Base-by-base conservation (phyloP, 164 flowering plant species). In the Nymphaea thermarum region DNA sequence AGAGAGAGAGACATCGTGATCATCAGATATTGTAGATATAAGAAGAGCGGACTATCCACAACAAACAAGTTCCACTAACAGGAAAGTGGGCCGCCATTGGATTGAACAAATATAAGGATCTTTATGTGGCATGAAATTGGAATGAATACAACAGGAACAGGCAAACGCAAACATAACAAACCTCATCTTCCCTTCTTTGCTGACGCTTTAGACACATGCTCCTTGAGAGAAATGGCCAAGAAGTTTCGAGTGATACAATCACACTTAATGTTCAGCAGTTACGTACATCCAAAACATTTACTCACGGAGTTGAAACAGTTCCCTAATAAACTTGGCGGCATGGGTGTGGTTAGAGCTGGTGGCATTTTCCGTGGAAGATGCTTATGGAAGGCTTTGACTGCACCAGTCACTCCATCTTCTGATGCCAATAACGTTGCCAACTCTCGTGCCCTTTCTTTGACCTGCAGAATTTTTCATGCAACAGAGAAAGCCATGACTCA, bases 351-450 rank as follows among this genome's bases (percentile, higher is more conserved):
- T 15, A 72, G 79, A 3, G 76, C 65, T 59, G 63, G 65, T 5
- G 78, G 63, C 71, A 75, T 86, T 64, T 74, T 77, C 8, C 71
- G 73, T 43, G 99, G 96, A 74, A 87, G 88, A 43, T 94, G 99
- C 72, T 88, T 89, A 43, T 86, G 79, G 72, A 94, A 94, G n/a
- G 97, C 99, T 77, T 79, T 90, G 51, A 94, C 99, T 6, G 97
- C 96, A 77, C 99, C 99, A 6, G 84, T 65, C 51, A 87, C 97
- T 25, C 99, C 99, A 78, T 94, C 99, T 81, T 94, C 99, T 16
- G 86, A 76, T 75, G 90, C 86, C 96, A 90, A 91, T 16, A 86
- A 91, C 71, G 82, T 80, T 10, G 99, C 89, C 63, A 94, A 83
- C 62, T 86, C 87, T 67, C 87, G 73, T 2, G 97, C 96, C 55